Percentiles rank a stretch among this genome's conserved stretches.
Evolutionary conservation across 2,329 filamentous ascomycete species (phyloP).

Genomic region (Scedosporium minutisporum): DNA sequence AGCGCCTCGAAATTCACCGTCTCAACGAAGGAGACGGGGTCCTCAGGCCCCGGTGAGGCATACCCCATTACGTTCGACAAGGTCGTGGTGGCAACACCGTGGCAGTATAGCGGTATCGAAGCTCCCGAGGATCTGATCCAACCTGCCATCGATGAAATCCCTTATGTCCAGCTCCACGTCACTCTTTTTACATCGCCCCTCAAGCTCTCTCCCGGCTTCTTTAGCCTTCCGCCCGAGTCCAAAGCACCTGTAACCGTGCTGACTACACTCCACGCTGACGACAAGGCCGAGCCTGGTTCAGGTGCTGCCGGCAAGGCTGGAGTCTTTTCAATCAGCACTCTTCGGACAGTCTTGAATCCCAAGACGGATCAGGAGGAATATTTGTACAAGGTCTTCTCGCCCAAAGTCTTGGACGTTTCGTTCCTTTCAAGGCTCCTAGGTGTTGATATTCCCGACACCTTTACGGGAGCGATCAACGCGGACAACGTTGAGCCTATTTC

Average conservation of each 20-base stretch:
- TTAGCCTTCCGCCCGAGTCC: conserved; percentile 51
- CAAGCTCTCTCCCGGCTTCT: conserved; percentile 61
- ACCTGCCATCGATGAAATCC: conserved; percentile 62
- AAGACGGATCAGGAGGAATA: conserved; percentile 42
- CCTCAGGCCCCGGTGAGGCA: conserved; percentile 19
- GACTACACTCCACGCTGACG: conserved; percentile 63
- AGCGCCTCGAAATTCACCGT: conserved; percentile 36
- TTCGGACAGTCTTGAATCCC: conserved; percentile 55
- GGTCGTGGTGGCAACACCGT: conserved; percentile 73
- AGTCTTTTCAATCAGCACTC: conserved; percentile 79
- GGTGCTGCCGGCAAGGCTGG: conserved; percentile 60
- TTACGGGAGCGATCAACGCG: conserved; percentile 19
- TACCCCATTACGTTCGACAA: conserved; percentile 59
- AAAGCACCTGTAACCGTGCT: conserved; percentile 65
- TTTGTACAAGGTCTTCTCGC: conserved; percentile 58
- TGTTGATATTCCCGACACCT: conserved; percentile 32
- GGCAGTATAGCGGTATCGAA: conserved; percentile 67
- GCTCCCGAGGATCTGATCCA: conserved; percentile 58
- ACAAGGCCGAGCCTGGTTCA: conserved; percentile 37
- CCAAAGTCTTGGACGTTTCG: conserved; percentile 37
- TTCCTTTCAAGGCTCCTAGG: conserved; percentile 46
- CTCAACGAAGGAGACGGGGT: conserved; percentile 21
- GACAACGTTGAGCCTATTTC: conserved; percentile 43
- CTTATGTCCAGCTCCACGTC: conserved; percentile 79
- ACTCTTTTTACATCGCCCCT: conserved; percentile 77